Percentiles rank a stretch among this genome's conserved stretches.
phyloP scores from a whole-genome alignment of 108 stramenopile species.

The Stephanodiscus triporus region DNA sequence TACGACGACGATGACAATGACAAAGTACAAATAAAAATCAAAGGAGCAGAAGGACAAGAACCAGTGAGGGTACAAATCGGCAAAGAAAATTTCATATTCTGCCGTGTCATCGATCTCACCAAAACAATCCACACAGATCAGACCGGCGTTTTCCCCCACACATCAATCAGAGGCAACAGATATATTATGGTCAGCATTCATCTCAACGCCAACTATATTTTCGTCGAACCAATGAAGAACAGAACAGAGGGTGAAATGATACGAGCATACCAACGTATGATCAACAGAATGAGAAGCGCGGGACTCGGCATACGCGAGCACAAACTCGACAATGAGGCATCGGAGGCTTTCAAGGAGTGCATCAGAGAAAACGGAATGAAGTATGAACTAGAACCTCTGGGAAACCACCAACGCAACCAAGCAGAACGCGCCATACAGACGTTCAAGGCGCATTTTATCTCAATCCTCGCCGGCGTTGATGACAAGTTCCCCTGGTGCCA shows the following conservation, averaged over 20 bases:
- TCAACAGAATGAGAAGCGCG: background rate
- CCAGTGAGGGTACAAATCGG: no score
- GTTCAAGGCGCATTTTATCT: no score
- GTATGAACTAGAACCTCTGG: background rate
- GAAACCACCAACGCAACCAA: no score
- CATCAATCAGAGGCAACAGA: constrained; percentile 5
- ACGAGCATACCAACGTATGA: background rate
- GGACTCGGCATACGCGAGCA: constrained; percentile 2
- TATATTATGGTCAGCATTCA: background rate
- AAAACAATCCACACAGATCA: constrained; percentile 19
- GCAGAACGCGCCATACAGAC: no score
- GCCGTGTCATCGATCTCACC: background rate
- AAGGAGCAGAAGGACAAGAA: no score
- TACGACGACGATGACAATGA: background rate
- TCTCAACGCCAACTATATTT: constrained; percentile 5
- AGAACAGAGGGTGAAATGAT: constrained; percentile 6
- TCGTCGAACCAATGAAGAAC: constrained; percentile 12
- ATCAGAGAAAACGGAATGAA: background rate
- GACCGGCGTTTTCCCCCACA: constrained; percentile 4
- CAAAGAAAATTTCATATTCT: no score
- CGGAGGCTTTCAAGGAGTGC: background rate
- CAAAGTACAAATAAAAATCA: no score
- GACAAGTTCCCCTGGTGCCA: no score
- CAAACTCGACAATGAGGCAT: constrained; percentile 23
- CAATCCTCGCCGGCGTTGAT: no score